Evolutionary conservation across 306 rosid species (phyloP).

Genomic region (Abrus precatorius): DNA sequence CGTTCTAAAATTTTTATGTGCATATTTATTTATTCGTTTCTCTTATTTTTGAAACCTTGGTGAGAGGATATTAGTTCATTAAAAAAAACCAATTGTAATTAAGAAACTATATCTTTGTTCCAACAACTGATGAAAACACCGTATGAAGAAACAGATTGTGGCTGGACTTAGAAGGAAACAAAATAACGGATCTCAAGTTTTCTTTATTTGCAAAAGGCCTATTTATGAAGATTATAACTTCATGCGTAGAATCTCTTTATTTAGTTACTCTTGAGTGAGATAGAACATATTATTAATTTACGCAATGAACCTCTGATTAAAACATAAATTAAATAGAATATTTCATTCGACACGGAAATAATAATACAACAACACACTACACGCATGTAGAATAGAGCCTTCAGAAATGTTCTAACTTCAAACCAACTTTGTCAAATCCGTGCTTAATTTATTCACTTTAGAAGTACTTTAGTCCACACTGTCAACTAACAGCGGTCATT

Average conservation of each 20-base stretch:
- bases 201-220: neutral
- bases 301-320: neutral
- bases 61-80: too few species aligned
- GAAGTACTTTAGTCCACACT: neutral
- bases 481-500: neutral
- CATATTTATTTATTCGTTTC: too few species aligned
- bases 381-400: neutral
- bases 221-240: neutral
- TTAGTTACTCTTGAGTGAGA: neutral
- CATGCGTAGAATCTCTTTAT: neutral
- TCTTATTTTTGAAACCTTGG: too few species aligned
- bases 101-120: neutral
- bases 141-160: neutral
- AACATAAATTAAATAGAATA: neutral
- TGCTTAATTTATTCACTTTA: neutral
- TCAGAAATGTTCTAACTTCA: neutral
- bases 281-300: neutral
- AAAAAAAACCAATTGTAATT: neutral
- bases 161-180: neutral
- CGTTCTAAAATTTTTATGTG: too few species aligned
- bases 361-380: neutral
- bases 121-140: neutral
- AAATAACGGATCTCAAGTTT: neutral
- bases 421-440: neutral
- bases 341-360: neutral